Percentiles rank a stretch among this genome's conserved stretches.
phyloP scores from a whole-genome alignment of 345 rosid species.

The Theobroma cacao region DNA sequence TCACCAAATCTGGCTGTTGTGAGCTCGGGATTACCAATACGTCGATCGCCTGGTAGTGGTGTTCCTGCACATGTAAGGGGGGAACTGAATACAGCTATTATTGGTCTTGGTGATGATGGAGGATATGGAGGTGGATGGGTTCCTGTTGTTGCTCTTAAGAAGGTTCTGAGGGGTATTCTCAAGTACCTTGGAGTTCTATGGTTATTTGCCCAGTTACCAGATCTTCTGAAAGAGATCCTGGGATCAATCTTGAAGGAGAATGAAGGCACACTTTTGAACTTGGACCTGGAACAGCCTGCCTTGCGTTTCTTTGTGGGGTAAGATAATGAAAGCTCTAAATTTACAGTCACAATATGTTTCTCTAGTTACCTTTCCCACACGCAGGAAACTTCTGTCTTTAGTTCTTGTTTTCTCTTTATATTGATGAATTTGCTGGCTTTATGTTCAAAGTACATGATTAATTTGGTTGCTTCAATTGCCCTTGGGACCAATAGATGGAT shows the following conservation, averaged over 20 bases:
- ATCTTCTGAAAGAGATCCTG: slow-evolving; percentile 85
- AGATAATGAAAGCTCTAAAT: slow-evolving; percentile 27
- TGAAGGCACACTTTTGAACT: slow-evolving; percentile 92
- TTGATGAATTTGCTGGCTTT: neutral
- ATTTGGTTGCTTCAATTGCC: neutral
- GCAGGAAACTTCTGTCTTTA: neutral
- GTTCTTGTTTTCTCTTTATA: slow-evolving; percentile 9
- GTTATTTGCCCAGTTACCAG: slow-evolving; percentile 94
- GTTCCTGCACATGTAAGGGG: slow-evolving; percentile 96
- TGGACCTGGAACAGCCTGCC: slow-evolving; percentile 99
- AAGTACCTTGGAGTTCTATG: slow-evolving; percentile 97
- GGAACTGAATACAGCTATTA: slow-evolving; percentile 91
- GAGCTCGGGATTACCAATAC: slow-evolving; percentile 68
- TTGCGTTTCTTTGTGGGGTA: slow-evolving; percentile 99
- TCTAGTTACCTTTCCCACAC: neutral
- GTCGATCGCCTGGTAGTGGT: slow-evolving; percentile 71
- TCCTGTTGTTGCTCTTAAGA: slow-evolving; percentile 98
- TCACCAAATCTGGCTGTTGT: slow-evolving; percentile 57
- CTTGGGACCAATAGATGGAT: neutral
- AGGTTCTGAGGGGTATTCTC: slow-evolving; percentile 91
- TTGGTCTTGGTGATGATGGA: slow-evolving; percentile 99
- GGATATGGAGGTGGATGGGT: slow-evolving; percentile 99
- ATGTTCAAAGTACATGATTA: neutral
- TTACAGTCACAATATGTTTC: slow-evolving; percentile 1
- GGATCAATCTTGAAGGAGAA: slow-evolving; percentile 91